Conservation (phyloP, 2,329 filamentous ascomycete species). For the Fusarium phyllophilum region DNA sequence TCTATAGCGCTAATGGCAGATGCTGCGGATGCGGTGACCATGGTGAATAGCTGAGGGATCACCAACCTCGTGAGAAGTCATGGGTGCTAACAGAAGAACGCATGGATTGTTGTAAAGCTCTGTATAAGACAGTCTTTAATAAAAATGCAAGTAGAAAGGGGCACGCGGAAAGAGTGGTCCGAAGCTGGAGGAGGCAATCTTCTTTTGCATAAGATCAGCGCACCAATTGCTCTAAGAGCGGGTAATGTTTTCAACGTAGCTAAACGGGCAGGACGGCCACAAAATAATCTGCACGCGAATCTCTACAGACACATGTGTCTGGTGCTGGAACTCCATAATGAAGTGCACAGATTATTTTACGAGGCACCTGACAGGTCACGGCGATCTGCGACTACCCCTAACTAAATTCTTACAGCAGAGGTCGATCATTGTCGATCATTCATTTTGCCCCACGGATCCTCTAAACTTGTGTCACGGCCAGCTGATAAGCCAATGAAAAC, state of each 20-base stretch:
- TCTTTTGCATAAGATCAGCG: not conserved
- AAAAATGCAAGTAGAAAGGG: not conserved
- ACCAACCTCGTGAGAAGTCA: not conserved
- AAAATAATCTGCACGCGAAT: not conserved
- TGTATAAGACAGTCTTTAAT: not conserved
- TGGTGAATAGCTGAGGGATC: not conserved
- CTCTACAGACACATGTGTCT: not conserved
- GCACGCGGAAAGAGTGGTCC: not conserved
- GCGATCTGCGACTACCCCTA: not conserved
- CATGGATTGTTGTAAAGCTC: not conserved
- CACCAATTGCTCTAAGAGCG: not conserved
- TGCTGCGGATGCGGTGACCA: not conserved
- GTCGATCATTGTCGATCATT: not conserved
- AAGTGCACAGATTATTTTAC: not conserved
- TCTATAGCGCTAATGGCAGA: constrained; percentile 10
- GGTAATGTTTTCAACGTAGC: not conserved
- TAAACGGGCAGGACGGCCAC: not conserved
- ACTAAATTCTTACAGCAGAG: not conserved
- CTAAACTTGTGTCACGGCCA: not conserved
- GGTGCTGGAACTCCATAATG: not conserved
- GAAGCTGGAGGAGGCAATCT: not conserved
- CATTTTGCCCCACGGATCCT: not conserved
- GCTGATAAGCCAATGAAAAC: not conserved
- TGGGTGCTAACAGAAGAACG: not conserved
- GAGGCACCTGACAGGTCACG: not conserved